Evolutionary conservation across 1,284 basidiomycete genomes (phyloP), one percentile per base, ranked within the genome.

Genomic region (Sutorius eximius): DNA sequence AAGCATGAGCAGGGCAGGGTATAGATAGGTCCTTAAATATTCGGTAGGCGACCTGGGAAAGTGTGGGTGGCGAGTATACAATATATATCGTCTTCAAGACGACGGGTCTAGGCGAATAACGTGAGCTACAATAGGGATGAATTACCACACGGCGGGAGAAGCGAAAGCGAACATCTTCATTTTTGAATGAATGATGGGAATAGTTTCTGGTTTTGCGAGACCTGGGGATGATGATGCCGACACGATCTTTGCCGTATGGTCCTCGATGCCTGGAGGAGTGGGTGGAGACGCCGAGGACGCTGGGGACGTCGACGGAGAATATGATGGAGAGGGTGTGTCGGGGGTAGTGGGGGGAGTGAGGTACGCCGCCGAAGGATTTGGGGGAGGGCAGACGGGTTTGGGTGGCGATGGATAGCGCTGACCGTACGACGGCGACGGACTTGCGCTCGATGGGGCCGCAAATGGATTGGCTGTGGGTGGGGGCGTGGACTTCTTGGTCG

Each of bases 221-320:
- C 61, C 56, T 13, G 71, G 69, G 41, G 77, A 73, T 0, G 73
- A 73, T 16, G 75, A 75, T 1, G 72, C 69, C 0, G 74, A 73
- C 0, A 75, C 75, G 27, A 84, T 80, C 64, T 78, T 77, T 2
- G 76, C 76, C 2, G 68, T 71, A 42, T 71, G 66, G 50, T 81
- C 77, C 51, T 79, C 79, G 58, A 73, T 72, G 15, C 79, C 75
- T 2, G 74, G 68, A 0, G 82, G 82, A 2, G 83, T 84, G 9
- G 76, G 74, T 0, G 82, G 82, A 13, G 82, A 81, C 0, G 73
- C 78, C 1, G 80, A 78, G 1, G 81, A 82, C 3, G 82, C 81
- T 1, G 81, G 81, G 0, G 81, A 81, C 0, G 80, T 75, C 18
- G 78, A 77, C 0, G 71, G 74, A 1, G 81, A 79, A 57, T 76